A percentile compares a stretch with the other conserved stretches of the same genome.
These are phyloP conservation scores for Linum usitatissimum DNA, from an alignment of 345 rosid species.

Conservation along the genomic window DNA sequence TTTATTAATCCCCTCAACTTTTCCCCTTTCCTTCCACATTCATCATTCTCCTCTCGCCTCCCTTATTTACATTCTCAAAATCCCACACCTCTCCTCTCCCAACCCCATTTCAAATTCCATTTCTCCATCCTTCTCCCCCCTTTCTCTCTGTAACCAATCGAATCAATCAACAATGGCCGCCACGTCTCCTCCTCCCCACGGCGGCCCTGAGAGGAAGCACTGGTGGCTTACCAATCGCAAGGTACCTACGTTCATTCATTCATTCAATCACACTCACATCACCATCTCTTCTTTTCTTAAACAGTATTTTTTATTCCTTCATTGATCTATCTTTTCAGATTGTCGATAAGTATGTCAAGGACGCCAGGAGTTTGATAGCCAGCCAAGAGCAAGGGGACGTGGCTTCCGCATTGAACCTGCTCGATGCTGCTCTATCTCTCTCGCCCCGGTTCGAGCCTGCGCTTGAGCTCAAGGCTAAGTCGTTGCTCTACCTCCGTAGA, in stretches of 20 bases:
- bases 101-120: conserved; percentile 15
- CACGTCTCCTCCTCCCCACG: conserved; percentile 33
- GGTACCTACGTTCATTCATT: conserved; percentile 25
- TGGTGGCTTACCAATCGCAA: conserved; percentile 90
- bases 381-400: conserved; percentile 49
- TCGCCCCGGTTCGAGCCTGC: conserved; percentile 70
- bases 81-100: conserved; percentile 12
- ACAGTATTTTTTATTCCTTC: background rate
- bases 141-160: conserved; percentile 9
- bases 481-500: conserved; percentile 50
- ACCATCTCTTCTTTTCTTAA: background rate
- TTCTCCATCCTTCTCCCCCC: conserved; percentile 16
- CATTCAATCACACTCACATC: background rate
- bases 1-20: no score
- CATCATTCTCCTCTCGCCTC: background rate
- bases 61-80: conserved; percentile 8
- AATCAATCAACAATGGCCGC: conserved; percentile 17
- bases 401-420: conserved; percentile 52
- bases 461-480: conserved; percentile 73
- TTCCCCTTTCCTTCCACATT: background rate
- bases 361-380: conserved; percentile 60
- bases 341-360: conserved; percentile 63
- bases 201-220: conserved; percentile 42
- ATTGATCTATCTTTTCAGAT: conserved; percentile 26
- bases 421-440: conserved; percentile 63